Percentiles rank a stretch among this genome's conserved stretches.
Conservation (phyloP, 2,329 filamentous ascomycete species). For the Ophiosphaerella herpotricha region DNA sequence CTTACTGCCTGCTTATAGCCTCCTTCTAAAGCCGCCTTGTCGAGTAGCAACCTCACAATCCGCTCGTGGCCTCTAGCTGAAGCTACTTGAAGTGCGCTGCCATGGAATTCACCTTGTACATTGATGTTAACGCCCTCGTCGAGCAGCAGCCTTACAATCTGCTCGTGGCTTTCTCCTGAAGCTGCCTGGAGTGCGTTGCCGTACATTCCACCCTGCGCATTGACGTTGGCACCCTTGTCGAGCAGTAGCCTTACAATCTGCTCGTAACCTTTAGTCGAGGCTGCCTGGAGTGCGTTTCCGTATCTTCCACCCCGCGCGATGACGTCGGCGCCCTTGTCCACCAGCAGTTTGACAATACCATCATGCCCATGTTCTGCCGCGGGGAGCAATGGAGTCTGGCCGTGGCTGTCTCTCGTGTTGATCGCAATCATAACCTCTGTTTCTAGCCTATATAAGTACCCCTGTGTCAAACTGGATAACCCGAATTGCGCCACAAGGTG, state of each 20-base stretch:
- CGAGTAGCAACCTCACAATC: too few relatives aligned
- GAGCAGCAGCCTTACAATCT: slow-evolving; percentile 1
- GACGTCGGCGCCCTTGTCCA: slow-evolving; percentile 5
- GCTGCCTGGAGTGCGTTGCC: neutral
- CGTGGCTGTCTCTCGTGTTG: slow-evolving; percentile 8
- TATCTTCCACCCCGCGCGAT: too few relatives aligned
- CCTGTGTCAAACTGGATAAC: slow-evolving; percentile 8
- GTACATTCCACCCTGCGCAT: neutral
- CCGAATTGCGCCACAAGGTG: slow-evolving; percentile 16
- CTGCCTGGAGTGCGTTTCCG: neutral
- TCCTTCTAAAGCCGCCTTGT: neutral
- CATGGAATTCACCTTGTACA: too few relatives aligned
- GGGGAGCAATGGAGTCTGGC: slow-evolving; percentile 9
- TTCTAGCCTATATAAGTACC: slow-evolving; percentile 4
- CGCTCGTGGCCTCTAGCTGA: too few relatives aligned
- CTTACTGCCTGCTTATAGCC: neutral
- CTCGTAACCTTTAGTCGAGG: neutral
- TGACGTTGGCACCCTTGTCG: neutral
- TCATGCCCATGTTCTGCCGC: slow-evolving; percentile 14
- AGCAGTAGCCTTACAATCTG: neutral
- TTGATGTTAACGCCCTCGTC: neutral
- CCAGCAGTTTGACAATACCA: slow-evolving; percentile 9
- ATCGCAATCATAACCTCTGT: slow-evolving; percentile 2
- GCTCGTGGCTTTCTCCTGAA: neutral
- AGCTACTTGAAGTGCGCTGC: too few relatives aligned